phyloP scores from a whole-genome alignment of 768 basidiomycete species.

The Leccinum uliginosum region DNA sequence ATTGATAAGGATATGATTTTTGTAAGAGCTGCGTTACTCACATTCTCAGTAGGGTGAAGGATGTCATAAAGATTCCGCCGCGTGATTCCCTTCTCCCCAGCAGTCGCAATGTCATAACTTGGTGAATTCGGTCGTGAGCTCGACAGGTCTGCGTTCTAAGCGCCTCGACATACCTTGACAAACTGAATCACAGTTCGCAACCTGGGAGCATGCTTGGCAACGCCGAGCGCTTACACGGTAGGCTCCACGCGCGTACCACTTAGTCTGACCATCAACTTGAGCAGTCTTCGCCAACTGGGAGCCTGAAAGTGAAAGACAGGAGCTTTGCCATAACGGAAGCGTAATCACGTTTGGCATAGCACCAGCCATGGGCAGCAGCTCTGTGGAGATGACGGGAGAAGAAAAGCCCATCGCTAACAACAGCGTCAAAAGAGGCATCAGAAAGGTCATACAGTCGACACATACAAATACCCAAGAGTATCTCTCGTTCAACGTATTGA shows the following conservation, averaged over 20 bases:
- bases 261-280: constrained; percentile 71
- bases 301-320: constrained; percentile 71
- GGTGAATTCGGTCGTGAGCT: constrained; percentile 3
- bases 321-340: constrained; percentile 62
- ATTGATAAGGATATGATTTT: no score
- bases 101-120: no score
- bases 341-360: constrained; percentile 71
- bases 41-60: no score
- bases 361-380: constrained; percentile 44
- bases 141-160: neutral
- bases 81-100: no score
- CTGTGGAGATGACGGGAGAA: constrained; percentile 49
- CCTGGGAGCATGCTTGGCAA: constrained; percentile 50
- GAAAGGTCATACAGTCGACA: constrained; percentile 18
- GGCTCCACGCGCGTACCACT: constrained; percentile 69
- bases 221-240: constrained; percentile 60
- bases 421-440: constrained; percentile 6
- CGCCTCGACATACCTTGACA: constrained; percentile 50
- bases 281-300: constrained; percentile 66
- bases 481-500: constrained; percentile 53
- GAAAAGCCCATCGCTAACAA: constrained; percentile 63
- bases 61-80: no score
- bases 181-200: constrained; percentile 78
- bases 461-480: constrained; percentile 62
- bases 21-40: no score